These are phyloP conservation scores for Boletus rubescentipes DNA, from an alignment of 768 basidiomycete genomes.

Conservation along the genomic window DNA sequence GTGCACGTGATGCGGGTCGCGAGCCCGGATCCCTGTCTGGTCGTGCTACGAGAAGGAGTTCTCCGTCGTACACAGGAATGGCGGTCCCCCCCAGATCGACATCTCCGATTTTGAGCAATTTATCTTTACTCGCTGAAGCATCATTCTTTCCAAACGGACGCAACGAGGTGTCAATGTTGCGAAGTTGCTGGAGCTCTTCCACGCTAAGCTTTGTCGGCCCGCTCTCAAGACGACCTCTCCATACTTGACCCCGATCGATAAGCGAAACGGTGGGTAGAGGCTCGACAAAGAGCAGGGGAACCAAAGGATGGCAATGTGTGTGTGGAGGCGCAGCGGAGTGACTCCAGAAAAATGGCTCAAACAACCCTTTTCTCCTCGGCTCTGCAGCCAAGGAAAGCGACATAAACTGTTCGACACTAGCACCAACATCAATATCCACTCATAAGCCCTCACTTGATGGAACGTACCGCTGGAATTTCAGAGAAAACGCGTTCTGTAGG, in stretches of 20 bases:
- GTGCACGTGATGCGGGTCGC: slow-evolving; percentile 56
- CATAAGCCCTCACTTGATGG: neutral
- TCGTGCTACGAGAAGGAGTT: slow-evolving; percentile 69
- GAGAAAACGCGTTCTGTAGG: slow-evolving; percentile 41
- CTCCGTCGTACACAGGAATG: slow-evolving; percentile 73
- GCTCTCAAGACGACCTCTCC: slow-evolving; percentile 70
- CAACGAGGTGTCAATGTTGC: slow-evolving; percentile 47
- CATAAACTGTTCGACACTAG: slow-evolving; percentile 75
- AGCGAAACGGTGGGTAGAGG: slow-evolving; percentile 65
- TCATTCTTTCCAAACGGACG: slow-evolving; percentile 27
- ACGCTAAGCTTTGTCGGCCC: slow-evolving; percentile 45
- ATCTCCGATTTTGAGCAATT: slow-evolving; percentile 38
- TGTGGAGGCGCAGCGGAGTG: slow-evolving; percentile 39
- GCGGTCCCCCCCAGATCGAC: slow-evolving; percentile 60
- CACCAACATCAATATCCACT: neutral
- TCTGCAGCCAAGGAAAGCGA: slow-evolving; percentile 75
- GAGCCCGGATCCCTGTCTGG: slow-evolving; percentile 45
- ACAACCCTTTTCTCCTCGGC: slow-evolving; percentile 68
- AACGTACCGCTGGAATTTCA: slow-evolving; percentile 65
- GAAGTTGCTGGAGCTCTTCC: slow-evolving; percentile 60
- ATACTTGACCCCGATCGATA: slow-evolving; percentile 62
- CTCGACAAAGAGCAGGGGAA: slow-evolving; percentile 76
- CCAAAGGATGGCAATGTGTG: slow-evolving; percentile 45
- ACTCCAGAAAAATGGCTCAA: slow-evolving; percentile 77
- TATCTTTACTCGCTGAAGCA: slow-evolving; percentile 23